phyloP scores from a whole-genome alignment of 2,329 filamentous ascomycete genomes.

The Fonsecaea monophora region DNA sequence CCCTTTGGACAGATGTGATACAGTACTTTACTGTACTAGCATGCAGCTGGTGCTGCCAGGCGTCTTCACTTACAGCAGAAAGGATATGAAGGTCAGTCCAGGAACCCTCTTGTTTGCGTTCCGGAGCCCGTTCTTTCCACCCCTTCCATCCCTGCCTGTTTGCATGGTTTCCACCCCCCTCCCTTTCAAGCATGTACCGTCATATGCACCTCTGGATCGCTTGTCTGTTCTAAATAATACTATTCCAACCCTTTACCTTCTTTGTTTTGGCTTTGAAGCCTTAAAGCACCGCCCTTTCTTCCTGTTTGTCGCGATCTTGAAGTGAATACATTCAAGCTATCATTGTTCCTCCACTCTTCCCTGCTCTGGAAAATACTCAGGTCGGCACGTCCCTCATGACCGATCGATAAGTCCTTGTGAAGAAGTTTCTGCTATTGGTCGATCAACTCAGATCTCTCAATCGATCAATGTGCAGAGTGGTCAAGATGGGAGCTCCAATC shows the following conservation, averaged over 20 bases:
- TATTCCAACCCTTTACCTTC: conserved; percentile 20
- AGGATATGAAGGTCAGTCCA: conserved; percentile 28
- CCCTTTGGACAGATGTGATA: conserved; percentile 29
- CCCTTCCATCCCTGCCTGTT: conserved; percentile 38
- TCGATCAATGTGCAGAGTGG: not conserved
- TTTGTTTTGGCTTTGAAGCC: conserved; percentile 16
- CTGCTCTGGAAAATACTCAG: not conserved
- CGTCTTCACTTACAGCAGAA: conserved; percentile 23
- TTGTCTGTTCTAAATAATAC: conserved; percentile 30
- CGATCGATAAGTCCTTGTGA: not conserved
- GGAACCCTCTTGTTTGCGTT: conserved; percentile 40
- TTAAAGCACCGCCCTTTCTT: conserved; percentile 10
- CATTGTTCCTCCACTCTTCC: not conserved
- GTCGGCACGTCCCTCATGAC: not conserved
- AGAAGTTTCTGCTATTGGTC: not conserved
- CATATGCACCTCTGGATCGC: conserved; percentile 20
- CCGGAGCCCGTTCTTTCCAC: conserved; percentile 12
- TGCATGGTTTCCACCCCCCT: conserved; percentile 31
- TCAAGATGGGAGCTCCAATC: conserved; percentile 18
- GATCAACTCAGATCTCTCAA: not conserved
- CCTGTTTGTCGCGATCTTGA: conserved; percentile 10
- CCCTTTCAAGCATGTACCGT: conserved; percentile 21
- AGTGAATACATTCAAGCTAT: not conserved
- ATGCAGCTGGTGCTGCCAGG: conserved; percentile 24
- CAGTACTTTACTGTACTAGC: conserved; percentile 32